phyloP scores from a whole-genome alignment of 768 basidiomycete species.

The Auricularia auricula-judae region DNA sequence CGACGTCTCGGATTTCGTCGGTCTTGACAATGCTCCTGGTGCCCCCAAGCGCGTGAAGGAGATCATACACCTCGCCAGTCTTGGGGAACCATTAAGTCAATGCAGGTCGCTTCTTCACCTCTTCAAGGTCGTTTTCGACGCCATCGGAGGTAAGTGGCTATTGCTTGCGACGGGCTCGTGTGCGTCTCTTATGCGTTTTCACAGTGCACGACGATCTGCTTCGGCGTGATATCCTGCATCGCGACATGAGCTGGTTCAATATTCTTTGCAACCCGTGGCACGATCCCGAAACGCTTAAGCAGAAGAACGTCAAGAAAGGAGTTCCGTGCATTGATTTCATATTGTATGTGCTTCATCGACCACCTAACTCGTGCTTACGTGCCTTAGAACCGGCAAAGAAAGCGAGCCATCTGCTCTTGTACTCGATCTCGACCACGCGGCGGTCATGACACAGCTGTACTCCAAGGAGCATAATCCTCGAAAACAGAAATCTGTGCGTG shows the following conservation, averaged over 20 bases:
- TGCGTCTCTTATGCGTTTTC: background rate
- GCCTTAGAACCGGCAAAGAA: too few species aligned
- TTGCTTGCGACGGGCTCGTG: background rate
- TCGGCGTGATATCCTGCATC: background rate
- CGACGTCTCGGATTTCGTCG: too few species aligned
- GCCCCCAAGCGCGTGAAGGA: too few species aligned
- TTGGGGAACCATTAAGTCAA: background rate
- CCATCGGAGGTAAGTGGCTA: background rate
- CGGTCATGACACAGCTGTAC: too few species aligned
- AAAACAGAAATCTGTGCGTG: too few species aligned
- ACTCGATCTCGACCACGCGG: too few species aligned
- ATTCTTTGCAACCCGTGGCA: background rate
- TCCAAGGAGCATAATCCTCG: too few species aligned
- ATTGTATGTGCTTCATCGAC: too few species aligned
- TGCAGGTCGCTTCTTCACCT: background rate
- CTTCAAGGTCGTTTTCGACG: background rate
- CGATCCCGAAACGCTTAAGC: background rate
- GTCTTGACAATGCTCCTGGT: too few species aligned
- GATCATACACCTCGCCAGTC: background rate
- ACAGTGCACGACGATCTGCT: background rate
- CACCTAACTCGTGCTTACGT: too few species aligned
- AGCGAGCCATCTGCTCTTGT: too few species aligned
- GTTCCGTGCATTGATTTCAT: background rate
- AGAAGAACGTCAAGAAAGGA: background rate
- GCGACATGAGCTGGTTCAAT: background rate